phyloP scores from a whole-genome alignment of 805 yeast genomes.

The Lipomyces yamanashiensis region DNA sequence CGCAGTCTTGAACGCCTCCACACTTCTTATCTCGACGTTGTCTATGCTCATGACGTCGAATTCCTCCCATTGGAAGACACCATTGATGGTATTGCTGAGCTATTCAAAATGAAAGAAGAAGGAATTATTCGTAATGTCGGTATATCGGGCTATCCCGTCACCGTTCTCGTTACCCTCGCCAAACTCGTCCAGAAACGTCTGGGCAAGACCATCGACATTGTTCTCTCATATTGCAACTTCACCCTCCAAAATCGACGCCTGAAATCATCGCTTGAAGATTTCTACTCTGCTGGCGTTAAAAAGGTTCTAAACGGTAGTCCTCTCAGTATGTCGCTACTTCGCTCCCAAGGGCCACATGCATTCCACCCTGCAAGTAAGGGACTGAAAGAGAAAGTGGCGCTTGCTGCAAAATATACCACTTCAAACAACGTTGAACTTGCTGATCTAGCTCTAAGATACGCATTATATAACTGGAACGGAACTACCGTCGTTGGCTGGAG shows the following conservation, averaged over 20 bases:
- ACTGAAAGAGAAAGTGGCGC: constrained; percentile 54
- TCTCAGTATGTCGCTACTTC: constrained; percentile 81
- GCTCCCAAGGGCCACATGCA: constrained; percentile 65
- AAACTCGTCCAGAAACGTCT: constrained; percentile 44
- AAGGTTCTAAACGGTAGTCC: constrained; percentile 81
- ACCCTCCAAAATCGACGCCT: constrained; percentile 75
- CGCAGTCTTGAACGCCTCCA: constrained; percentile 70
- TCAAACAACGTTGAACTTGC: constrained; percentile 67
- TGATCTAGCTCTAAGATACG: constrained; percentile 77
- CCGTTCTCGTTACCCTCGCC: constrained; percentile 62
- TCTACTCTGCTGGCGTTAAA: constrained; percentile 62
- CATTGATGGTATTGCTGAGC: constrained; percentile 64
- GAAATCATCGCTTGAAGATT: constrained; percentile 53
- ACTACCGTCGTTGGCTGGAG: constrained; percentile 82
- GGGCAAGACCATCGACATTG: constrained; percentile 71
- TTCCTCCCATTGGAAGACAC: constrained; percentile 64
- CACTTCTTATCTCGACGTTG: constrained; percentile 75
- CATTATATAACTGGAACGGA: constrained; percentile 68
- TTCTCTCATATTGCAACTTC: constrained; percentile 79
- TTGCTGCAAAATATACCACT: constrained; percentile 56
- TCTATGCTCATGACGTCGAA: constrained; percentile 88
- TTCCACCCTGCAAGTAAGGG: constrained; percentile 80
- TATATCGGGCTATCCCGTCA: constrained; percentile 85
- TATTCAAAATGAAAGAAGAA: constrained; percentile 61
- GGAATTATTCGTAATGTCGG: constrained; percentile 74